Base-by-base conservation (phyloP, 768 basidiomycete genomes). In the Dacryopinax spathularia region DNA sequence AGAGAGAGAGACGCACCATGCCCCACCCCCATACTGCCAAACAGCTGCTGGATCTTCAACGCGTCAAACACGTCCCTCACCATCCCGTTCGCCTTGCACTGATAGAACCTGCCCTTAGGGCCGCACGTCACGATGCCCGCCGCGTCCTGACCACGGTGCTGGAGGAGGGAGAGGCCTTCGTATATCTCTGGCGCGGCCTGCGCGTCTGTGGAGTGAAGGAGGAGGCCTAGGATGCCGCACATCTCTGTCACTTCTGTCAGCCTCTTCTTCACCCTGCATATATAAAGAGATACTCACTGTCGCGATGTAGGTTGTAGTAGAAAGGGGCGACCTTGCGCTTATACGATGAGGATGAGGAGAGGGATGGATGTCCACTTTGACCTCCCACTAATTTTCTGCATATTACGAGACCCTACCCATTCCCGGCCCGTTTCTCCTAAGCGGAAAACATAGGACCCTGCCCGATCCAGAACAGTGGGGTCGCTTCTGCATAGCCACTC, bases 1-100 rank as follows among this genome's bases (percentile, higher is more conserved):
- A 39, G 10, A 31, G 9, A 34, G 13, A 9, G 7, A 2, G 27
- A 70, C 81, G 67, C 69, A 95, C 95, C 94, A 74, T 99, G 96
- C 0, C 96, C 96, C 62, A 99, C 84, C 63, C 96, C 96, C 96
- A 99, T 99, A 44, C 88, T 85, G 4, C 96, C 96, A 66, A 88
- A 80, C 65, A 99, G 75, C 65, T 83, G 84, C 39, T 83, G 79
- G 63, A 98, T 77, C 2, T 88, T 82, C 69, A 80, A 82, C 34
- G 82, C 78, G 73, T 98, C 94, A 74, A 98, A 92, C 65, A 98
- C 87, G 71, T 99, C 96, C 61, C 94, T 82, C 69, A 99, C 95
- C 96, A 99, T 98, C 43, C 96, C 96, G 71, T 98, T 99, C 29
- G 92, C 91, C 76, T 99, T 99, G 80, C 92, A 94, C 73, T 99